Evolutionary conservation across 2,329 filamentous ascomycete genomes (phyloP), one percentile per base, ranked within the genome.

Genomic region (Exophiala sideris): DNA sequence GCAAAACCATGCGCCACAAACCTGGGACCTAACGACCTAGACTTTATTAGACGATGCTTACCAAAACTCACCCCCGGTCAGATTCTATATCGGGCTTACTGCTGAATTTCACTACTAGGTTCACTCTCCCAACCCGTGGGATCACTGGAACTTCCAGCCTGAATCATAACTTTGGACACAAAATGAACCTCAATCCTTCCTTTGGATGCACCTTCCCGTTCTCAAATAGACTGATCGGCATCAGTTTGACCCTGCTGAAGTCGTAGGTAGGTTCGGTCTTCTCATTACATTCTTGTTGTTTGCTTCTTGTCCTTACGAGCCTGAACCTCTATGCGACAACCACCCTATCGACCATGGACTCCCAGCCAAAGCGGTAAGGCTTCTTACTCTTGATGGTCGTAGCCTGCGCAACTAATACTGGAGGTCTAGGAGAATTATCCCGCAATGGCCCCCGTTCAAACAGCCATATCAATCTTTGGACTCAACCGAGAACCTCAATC

Each of bases 361-460:
- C 56, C 42, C 35, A 44, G 33, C 45, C 56, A 38, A 59, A 56
- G 46, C 45, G 56, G 56, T 59, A 53, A 52, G 52, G 12, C n/a
- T 14, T 14, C 32, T 24, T 18, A 11, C 39, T 40, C 40, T 16
- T 6, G 21, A 11, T 12, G 18, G 29, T 47, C 39, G n/a, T 14
- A 46, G 32, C 9, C 2, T 29, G 45, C 11, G 14, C 41, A n/a
- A 32, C 14, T 14, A 33, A 16, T 11, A 45, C 42, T 48, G 21
- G 40, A 12, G 41, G 36, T 29, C 21, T 42, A 59, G 57, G 57
- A 56, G 57, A 57, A 51, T 57, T 34, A 44, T 52, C 34, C 57
- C 57, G 32, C 54, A 38, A 8, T 59, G 57, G 57, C 57, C 57
- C 14, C 57, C 57, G 16, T 59, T 59, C 48, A 59, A 59, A 59